A percentile compares a stretch with the other conserved stretches of the same genome.
phyloP scores from a whole-genome alignment of 2,329 filamentous ascomycete genomes.

The Ophiostoma triangulosporum region DNA sequence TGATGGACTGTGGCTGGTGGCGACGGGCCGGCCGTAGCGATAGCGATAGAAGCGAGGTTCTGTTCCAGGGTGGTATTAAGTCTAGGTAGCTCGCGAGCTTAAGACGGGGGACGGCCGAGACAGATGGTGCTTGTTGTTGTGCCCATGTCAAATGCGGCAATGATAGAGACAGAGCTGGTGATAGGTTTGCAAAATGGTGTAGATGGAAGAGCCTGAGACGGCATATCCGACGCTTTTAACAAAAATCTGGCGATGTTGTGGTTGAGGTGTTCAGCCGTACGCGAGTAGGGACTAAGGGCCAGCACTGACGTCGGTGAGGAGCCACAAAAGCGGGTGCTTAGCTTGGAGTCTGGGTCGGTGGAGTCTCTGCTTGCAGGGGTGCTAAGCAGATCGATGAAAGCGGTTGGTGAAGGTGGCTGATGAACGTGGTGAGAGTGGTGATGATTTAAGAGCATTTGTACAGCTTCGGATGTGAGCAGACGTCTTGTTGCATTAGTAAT shows the following conservation, averaged over 20 bases:
- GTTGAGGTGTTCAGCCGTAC: conserved; percentile 7
- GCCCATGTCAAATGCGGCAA: background rate
- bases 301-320: conserved; percentile 9
- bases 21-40: too few relatives aligned
- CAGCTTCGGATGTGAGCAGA: too few relatives aligned
- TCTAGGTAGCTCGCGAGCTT: conserved; percentile 5
- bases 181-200: background rate
- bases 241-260: too few relatives aligned
- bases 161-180: background rate
- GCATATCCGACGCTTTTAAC: too few relatives aligned
- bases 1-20: background rate
- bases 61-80: background rate
- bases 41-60: too few relatives aligned
- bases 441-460: too few relatives aligned
- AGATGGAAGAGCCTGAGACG: too few relatives aligned
- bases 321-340: conserved; percentile 1
- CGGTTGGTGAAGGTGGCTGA: too few relatives aligned
- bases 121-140: background rate
- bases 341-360: background rate
- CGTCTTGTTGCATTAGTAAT: too few relatives aligned
- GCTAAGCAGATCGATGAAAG: too few relatives aligned
- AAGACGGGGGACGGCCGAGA: background rate
- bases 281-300: conserved; percentile 4
- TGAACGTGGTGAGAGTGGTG: too few relatives aligned
- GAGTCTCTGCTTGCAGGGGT: too few relatives aligned